Conservation (phyloP, 805 yeast species). For the Lipomyces starkeyi region DNA sequence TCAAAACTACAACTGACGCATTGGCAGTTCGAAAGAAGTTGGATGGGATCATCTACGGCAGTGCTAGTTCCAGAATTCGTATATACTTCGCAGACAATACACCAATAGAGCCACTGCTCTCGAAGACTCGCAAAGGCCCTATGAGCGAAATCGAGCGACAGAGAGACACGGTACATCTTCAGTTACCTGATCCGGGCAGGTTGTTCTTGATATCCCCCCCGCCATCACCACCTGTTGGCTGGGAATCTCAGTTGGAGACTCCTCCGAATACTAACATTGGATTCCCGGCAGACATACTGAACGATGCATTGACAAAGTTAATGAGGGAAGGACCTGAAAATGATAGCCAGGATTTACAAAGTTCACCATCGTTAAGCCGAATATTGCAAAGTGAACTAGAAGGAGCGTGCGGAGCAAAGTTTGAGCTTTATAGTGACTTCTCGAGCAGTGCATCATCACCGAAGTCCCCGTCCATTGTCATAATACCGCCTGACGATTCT, state of each 20-base stretch:
- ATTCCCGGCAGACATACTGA: slow-evolving; percentile 24
- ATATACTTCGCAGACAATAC: slow-evolving; percentile 25
- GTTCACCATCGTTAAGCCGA: background rate
- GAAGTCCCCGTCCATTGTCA: slow-evolving; percentile 9
- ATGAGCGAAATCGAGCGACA: slow-evolving; percentile 12
- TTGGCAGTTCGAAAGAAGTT: slow-evolving; percentile 11
- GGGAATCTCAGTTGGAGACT: slow-evolving; percentile 37
- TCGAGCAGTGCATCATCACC: background rate
- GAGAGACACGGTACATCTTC: slow-evolving; percentile 23
- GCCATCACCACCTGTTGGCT: slow-evolving; percentile 42
- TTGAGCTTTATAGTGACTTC: slow-evolving; percentile 7
- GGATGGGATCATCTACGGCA: slow-evolving; percentile 16
- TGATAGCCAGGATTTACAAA: background rate
- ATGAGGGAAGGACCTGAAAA: background rate
- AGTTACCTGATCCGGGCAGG: slow-evolving; percentile 39
- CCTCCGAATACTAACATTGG: slow-evolving; percentile 39
- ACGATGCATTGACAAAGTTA: slow-evolving; percentile 25
- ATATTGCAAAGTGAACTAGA: background rate
- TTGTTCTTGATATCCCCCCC: slow-evolving; percentile 41
- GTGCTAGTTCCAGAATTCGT: slow-evolving; percentile 7
- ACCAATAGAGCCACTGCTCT: background rate
- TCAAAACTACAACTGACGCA: slow-evolving; percentile 24
- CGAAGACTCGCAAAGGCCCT: background rate
- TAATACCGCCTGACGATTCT: slow-evolving; percentile 10
- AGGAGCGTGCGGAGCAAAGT: background rate